Base-by-base conservation (phyloP, 2,329 filamentous ascomycete species). In the Colletotrichum neosansevieriae region DNA sequence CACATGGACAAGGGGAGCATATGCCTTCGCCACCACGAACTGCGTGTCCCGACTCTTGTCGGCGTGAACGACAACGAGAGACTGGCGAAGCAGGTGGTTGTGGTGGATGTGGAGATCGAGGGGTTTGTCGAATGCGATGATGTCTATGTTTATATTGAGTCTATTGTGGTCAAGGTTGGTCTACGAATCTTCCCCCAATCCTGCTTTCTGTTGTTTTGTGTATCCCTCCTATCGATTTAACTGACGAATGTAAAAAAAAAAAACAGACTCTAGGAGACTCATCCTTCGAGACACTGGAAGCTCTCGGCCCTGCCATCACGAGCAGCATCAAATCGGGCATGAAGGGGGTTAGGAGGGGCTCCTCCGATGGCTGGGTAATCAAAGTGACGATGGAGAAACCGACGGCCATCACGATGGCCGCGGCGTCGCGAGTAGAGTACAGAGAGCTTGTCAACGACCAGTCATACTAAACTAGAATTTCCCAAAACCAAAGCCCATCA, bases 41-140 rank as follows among this genome's bases (percentile, higher is more conserved):
- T 94, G 58, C 84, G 84, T 42, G 83, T 93, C 10, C 90, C 91
- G 29, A 89, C 88, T 36, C 77, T 94, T 57, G 87, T 94, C 53
- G 92, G 92, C 1, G 86, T 94, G 32, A 94, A 94, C 73, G 77
- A 81, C 21, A 91, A 94, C 73, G 92, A 94, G 83, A 82, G 92
- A 70, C 71, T 79, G 40, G 85, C 83, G 3, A 91, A 88, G 78
- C 92, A 94, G 79, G 85, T 91, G 58, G 85, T 93, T 1, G 79
- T 91, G 15, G 84, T 87, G 10, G 90, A 86, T 63, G 76, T 93
- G 11, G 86, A 88, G 76, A 80, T 93, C 57, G 89, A 92, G 63
- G 79, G 80, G 58, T 82, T 85, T 51, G 34, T 36, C 1, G 76
- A 76, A 10, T 71, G 72, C 11, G 76, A 78, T 19, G 88, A 93